A percentile compares a stretch with the other conserved stretches of the same genome.
Evolutionary conservation across 805 yeast genomes (phyloP).

Genomic region (Candida awuae): DNA sequence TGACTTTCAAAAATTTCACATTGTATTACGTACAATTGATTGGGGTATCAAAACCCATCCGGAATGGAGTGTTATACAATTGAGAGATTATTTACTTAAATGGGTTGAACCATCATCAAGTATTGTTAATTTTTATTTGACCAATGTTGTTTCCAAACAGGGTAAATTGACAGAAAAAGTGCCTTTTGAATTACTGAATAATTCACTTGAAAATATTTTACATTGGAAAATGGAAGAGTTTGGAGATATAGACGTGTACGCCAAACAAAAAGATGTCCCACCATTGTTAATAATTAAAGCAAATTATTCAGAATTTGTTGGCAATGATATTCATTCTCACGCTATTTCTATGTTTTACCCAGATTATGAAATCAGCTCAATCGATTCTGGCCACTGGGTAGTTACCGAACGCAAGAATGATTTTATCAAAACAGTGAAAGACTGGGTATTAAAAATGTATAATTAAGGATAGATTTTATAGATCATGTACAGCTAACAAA

Average conservation of each 20-base stretch:
- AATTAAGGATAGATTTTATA: no score
- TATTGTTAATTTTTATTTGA: slow-evolving; percentile 65
- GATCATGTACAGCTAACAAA: no score
- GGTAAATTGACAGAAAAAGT: slow-evolving; percentile 31
- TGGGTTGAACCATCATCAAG: slow-evolving; percentile 51
- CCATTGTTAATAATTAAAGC: slow-evolving; percentile 79
- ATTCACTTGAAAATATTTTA: slow-evolving; percentile 55
- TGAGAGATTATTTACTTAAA: slow-evolving; percentile 50
- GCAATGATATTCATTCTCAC: slow-evolving; percentile 14
- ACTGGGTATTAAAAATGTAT: slow-evolving; percentile 29
- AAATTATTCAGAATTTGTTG: slow-evolving; percentile 41
- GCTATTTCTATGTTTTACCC: slow-evolving; percentile 42
- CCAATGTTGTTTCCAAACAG: slow-evolving; percentile 44
- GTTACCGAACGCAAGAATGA: slow-evolving; percentile 74
- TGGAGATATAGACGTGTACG: slow-evolving; percentile 20
- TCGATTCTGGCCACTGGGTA: slow-evolving; percentile 88
- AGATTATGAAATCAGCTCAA: slow-evolving; percentile 53
- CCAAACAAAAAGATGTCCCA: slow-evolving; percentile 44
- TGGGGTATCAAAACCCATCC: slow-evolving; percentile 7
- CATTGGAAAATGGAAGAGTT: slow-evolving; percentile 35
- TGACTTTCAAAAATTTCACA: slow-evolving; percentile 27
- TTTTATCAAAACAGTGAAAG: slow-evolving; percentile 52
- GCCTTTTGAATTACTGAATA: slow-evolving; percentile 60
- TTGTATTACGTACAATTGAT: slow-evolving; percentile 17
- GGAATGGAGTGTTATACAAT: slow-evolving; percentile 37